A percentile compares a stretch with the other conserved stretches of the same genome.
phyloP scores from a whole-genome alignment of 2,329 filamentous ascomycete species.

The Phyllosticta capitalensis region DNA sequence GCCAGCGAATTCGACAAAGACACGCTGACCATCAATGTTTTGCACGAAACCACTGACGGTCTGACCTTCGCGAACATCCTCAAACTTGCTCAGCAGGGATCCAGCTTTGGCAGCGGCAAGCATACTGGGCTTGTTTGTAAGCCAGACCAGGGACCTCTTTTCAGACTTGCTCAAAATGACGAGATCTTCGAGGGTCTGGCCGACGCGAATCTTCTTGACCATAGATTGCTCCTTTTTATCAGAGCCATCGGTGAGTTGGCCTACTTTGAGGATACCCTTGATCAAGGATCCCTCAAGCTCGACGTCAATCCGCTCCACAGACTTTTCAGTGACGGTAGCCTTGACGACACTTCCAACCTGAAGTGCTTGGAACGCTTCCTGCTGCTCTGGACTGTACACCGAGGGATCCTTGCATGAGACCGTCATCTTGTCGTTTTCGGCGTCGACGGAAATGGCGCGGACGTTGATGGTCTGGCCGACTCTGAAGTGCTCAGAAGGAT shows the following conservation, averaged over 20 bases:
- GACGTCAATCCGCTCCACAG: conserved; percentile 44
- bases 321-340: conserved; percentile 51
- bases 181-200: conserved; percentile 73
- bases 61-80: conserved; percentile 60
- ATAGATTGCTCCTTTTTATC: conserved; percentile 65
- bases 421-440: conserved; percentile 60
- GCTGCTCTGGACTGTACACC: conserved; percentile 68
- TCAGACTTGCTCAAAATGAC: conserved; percentile 80
- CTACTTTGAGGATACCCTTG: conserved; percentile 65
- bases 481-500: conserved; percentile 82
- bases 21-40: conserved; percentile 63
- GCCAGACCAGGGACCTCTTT: conserved; percentile 60
- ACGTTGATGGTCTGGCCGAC: conserved; percentile 86
- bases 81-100: conserved; percentile 61
- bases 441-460: conserved; percentile 72
- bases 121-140: conserved; percentile 77
- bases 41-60: conserved; percentile 70
- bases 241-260: conserved; percentile 80
- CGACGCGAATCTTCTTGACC: conserved; percentile 72
- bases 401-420: conserved; percentile 90
- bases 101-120: conserved; percentile 63
- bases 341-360: conserved; percentile 65
- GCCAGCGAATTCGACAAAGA: conserved; percentile 83
- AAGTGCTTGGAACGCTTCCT: conserved; percentile 60
- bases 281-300: conserved; percentile 66